Evolutionary conservation across 2,329 filamentous ascomycete genomes (phyloP).

Genomic region (Neonectria ditissima): DNA sequence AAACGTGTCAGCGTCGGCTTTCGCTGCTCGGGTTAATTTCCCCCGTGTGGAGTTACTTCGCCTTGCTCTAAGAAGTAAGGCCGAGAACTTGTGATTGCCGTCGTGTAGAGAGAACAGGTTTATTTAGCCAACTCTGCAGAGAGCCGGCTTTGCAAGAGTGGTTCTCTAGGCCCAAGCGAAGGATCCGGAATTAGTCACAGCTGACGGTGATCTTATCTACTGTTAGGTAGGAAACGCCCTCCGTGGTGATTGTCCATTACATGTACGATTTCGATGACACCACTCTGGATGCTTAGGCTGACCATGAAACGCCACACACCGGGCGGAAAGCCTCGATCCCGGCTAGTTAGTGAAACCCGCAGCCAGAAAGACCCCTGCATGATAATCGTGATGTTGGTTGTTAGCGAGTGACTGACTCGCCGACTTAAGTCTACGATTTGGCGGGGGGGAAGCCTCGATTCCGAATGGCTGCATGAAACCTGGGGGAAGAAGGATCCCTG

Average conservation of each 20-base stretch:
- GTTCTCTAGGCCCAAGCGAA: neutral
- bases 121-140: neutral
- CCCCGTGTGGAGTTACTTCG: neutral
- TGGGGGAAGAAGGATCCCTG: neutral
- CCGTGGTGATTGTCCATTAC: neutral
- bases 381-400: neutral
- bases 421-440: neutral
- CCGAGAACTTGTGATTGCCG: neutral
- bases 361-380: neutral
- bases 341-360: neutral
- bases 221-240: neutral
- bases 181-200: neutral
- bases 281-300: neutral
- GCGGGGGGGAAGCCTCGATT: neutral
- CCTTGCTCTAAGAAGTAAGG: neutral
- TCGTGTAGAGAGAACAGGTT: neutral
- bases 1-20: no score
- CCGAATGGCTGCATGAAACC: neutral
- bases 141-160: neutral
- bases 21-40: neutral
- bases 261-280: neutral
- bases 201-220: neutral
- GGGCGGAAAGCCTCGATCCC: neutral
- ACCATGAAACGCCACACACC: neutral
- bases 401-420: neutral